Percentiles rank a stretch among this genome's conserved stretches.
Conservation (phyloP, 2,329 filamentous ascomycete species). For the Pseudocercospora vitis region DNA sequence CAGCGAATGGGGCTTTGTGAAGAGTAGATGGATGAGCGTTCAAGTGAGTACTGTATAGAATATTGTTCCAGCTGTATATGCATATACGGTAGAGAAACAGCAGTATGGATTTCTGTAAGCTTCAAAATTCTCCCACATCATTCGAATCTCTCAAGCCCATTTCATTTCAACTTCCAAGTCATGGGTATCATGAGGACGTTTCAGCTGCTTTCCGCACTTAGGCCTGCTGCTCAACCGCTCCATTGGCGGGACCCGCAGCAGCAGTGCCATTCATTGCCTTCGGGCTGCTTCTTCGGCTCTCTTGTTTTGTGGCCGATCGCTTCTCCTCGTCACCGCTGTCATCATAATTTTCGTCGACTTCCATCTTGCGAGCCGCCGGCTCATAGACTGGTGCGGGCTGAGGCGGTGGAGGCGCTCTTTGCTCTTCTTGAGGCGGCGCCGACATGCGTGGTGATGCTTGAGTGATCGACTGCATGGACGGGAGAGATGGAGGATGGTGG, state of each 20-base stretch:
- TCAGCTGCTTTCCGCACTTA: constrained; percentile 3
- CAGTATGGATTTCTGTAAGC: background rate
- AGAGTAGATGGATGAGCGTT: too few relatives aligned
- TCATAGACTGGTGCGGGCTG: constrained; percentile 60
- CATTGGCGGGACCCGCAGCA: constrained; percentile 14
- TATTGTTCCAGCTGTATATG: constrained; percentile 1
- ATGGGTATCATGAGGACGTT: constrained; percentile 3
- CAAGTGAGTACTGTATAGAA: too few relatives aligned
- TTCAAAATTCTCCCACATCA: background rate
- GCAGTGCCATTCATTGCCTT: constrained; percentile 30
- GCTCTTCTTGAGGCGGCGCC: constrained; percentile 49
- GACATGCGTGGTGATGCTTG: constrained; percentile 55
- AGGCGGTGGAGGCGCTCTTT: constrained; percentile 35
- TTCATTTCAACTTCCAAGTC: background rate
- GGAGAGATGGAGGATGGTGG: constrained; percentile 72
- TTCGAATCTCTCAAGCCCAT: background rate
- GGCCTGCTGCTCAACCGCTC: constrained; percentile 22
- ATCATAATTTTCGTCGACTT: constrained; percentile 96
- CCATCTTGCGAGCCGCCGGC: constrained; percentile 89
- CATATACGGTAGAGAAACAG: background rate
- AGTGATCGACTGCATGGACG: constrained; percentile 48
- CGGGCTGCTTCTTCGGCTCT: constrained; percentile 48
- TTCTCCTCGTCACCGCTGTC: constrained; percentile 87
- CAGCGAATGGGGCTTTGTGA: too few relatives aligned
- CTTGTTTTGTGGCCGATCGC: constrained; percentile 45